Evolutionary conservation across 495 filamentous ascomycete genomes (phyloP), one percentile per base, ranked within the genome.

Genomic region (Aspergillus coremiiformis): DNA sequence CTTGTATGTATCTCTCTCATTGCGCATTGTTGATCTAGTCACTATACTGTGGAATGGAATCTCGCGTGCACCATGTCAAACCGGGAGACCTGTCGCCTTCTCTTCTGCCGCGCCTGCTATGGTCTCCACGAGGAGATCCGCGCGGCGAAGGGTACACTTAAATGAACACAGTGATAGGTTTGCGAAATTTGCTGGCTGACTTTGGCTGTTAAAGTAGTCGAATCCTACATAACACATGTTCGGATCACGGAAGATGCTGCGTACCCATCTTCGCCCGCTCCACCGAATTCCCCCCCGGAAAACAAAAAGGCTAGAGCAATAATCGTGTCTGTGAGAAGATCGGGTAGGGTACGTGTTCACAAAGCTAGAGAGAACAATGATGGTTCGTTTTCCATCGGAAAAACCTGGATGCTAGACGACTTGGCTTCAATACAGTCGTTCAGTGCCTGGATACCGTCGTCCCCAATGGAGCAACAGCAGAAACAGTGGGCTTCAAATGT

Each of bases 201-300:
- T 50, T 53, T 45, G 45, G 11, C 32, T 21, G 23, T 21, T 22
- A 49, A 61, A 95, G 90, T 87, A 55, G 76, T 84, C 52, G 93
- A 98, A 70, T 95, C 90, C 44, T 98, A 98, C 73, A 98, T 98
- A 56, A 98, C 91, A 7, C 93, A 98, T 65, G 90, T 97, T 53
- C 81, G 83, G 55, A 86, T 98, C 57, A 80, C 78, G 39, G 93
- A 98, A 71, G 94, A 89, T 74, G 81, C 81, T 39, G 76, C 80
- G 15, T 85, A 87, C 64, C 91, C 93, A n/a, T 87, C 89, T 3
- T 72, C 76, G n/a, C 91, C 92, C 43, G 81, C 89, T 35, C 92
- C 93, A 1, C 87, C 87, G 12, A 80, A 80, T 21, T 78, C 82
- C 6, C 69, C 80, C 11, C 71, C 77, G 14, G 76, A 86, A 37